These are phyloP conservation scores for Astragalus membranaceus DNA, from an alignment of 306 rosid species.

Conservation along the genomic window DNA sequence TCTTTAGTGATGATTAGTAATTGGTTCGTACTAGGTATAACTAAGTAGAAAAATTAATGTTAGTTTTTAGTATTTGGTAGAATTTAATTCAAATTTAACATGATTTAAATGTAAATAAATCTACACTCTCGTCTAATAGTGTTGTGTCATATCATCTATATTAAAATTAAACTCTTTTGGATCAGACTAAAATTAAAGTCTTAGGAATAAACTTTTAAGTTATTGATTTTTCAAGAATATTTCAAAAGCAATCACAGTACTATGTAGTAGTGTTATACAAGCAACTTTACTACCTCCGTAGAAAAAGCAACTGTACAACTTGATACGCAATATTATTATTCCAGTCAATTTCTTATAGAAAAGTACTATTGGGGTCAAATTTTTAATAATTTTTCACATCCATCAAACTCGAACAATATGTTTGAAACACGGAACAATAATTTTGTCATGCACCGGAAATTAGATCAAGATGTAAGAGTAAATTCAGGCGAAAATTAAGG, in stretches of 20 bases:
- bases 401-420: neutral
- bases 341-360: neutral
- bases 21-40: too few relatives aligned
- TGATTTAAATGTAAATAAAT: neutral
- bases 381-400: neutral
- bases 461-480: neutral
- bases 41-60: too few relatives aligned
- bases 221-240: neutral
- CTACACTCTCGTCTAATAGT: neutral
- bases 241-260: neutral
- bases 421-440: neutral
- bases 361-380: neutral
- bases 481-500: neutral
- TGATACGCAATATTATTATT: too few relatives aligned
- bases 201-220: neutral
- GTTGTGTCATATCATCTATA: neutral
- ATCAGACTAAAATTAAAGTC: neutral
- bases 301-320: too few relatives aligned
- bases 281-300: too few relatives aligned
- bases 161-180: neutral
- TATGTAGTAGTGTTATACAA: too few relatives aligned
- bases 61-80: too few relatives aligned
- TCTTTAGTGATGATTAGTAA: too few relatives aligned
- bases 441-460: neutral
- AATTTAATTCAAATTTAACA: neutral